Evolutionary conservation across 768 basidiomycete species (phyloP), one percentile per base, ranked within the genome.

Genomic region (Nidularia sp.): DNA sequence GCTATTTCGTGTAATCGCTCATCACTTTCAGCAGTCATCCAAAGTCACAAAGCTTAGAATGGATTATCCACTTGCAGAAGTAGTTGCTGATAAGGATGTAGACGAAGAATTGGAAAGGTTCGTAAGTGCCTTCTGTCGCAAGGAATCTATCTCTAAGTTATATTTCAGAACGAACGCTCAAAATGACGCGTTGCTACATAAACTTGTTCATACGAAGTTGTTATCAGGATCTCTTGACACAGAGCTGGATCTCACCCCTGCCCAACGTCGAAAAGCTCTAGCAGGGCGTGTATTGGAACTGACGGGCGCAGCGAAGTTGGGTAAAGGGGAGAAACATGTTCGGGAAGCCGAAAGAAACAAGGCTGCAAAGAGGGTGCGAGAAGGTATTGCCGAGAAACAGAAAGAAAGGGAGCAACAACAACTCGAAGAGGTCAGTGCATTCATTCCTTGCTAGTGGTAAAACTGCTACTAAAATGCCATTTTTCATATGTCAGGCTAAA

Each of bases 171-270:
- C 86, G 15, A 88, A 90, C 63, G 68, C 73, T 7, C 83, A 88
- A 57, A 93, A 93, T 49, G 91, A 93, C 62, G 85, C 83, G 0
- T 66, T 87, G 25, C 77, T 93, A 10, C 89, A 92, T 64, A 84
- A 81, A 48, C 72, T 93, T 4, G 78, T 93, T 12, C 91, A 93
- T 63, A 92, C 90, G 0, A 78, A 85, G 56, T 70, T 93, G 4
- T 71, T 93, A 5, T 87, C 91, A 6, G 89, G 87, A 7, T 89
- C 88, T 4, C 66, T 86, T 6, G 76, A 84, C 60, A 69, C 78
- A 2, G 83, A 85, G 3, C 71, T 90, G 13, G 64, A 84, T 52
- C 60, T 88, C 50, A 77, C 79, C 13, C 78, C 85, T 29, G 88
- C 86, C 4, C 77, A 89, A 57, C 81, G 81, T 33, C 80, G 79